Base-by-base conservation (phyloP, 2,329 filamentous ascomycete species). In the Diaporthe sp. region DNA sequence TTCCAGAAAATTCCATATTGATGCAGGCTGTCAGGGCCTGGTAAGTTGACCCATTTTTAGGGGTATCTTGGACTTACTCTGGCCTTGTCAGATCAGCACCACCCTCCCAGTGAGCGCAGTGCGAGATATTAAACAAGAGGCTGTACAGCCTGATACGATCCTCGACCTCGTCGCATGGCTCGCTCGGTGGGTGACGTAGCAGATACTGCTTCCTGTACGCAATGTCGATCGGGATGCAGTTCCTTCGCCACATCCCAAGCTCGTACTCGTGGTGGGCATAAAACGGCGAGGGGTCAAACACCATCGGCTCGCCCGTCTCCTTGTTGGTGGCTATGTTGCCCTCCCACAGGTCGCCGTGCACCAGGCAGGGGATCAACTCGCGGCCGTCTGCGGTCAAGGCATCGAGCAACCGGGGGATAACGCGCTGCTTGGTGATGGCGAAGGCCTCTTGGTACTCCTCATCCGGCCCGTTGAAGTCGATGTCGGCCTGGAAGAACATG, bases 241-340 rank as follows among this genome's bases (percentile, higher is more conserved):
- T 55, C 22, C 49, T 71, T 7, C 71, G 55, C 71, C 71, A 72
- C 39, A 25, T 72, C 10, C 71, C 71, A 49, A 63, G 57, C 47
- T 72, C 55, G 39, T 72, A 72, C 31, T 72, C 71, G n/a, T 72
- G 57, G 37, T 72, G 55, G 25, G 51, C 55, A 22, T 72, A 72
- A 12, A 72, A 61, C 10, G 44, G 31, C 4, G 55, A 60, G 4
- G 34, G 51, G 58, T 72, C 71, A 39, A 63, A 72, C 12, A 72
- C n/a, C 55, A 63, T 51, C 22, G 57, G 71, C 17, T 72, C 71
- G 55, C 55, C 71, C 9, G 71, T 72, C 10, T 31, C 58, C 55
- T 51, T 8, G 71, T 72, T 63, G 25, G 55, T 55, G 34, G 51
- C 71, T 25, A 63, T 37, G 25, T 72, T 72, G n/a, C 58, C 55